Percentiles rank a stretch among this genome's conserved stretches.
These are phyloP conservation scores for Phlebiopsis flavidoalba DNA, from an alignment of 768 basidiomycete genomes.

Conservation along the genomic window DNA sequence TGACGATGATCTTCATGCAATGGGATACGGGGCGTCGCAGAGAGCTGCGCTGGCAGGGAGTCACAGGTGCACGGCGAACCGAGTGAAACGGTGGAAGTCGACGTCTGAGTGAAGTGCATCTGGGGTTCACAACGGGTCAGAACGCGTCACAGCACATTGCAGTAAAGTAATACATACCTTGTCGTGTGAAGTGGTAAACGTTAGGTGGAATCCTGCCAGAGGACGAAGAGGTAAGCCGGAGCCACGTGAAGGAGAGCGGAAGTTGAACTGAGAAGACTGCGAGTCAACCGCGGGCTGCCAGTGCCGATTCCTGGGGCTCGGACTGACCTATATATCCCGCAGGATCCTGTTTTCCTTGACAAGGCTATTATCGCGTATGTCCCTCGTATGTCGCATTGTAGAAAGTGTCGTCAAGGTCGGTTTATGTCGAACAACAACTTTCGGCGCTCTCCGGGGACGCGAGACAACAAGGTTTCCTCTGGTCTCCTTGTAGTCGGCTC, in stretches of 20 bases:
- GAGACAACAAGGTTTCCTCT: not conserved
- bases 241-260: not conserved
- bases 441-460: not conserved
- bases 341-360: not conserved
- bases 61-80: slow-evolving; percentile 4
- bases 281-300: not conserved
- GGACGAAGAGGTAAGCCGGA: not conserved
- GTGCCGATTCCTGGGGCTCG: not conserved
- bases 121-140: not conserved
- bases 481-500: not conserved
- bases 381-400: not conserved
- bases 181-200: not conserved
- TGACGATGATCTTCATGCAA: slow-evolving; percentile 10
- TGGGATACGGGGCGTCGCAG: not conserved
- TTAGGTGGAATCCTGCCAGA: not conserved
- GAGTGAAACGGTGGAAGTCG: not conserved
- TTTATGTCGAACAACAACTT: not conserved
- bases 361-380: not conserved
- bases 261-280: not conserved
- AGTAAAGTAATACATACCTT: not conserved
- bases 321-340: not conserved
- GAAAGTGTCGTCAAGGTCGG: not conserved
- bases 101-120: slow-evolving; percentile 9
- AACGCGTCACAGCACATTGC: not conserved
- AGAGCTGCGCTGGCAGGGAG: slow-evolving; percentile 6